Evolutionary conservation across 2,329 filamentous ascomycete genomes (phyloP).

Genomic region (Diaporthe caulivora): DNA sequence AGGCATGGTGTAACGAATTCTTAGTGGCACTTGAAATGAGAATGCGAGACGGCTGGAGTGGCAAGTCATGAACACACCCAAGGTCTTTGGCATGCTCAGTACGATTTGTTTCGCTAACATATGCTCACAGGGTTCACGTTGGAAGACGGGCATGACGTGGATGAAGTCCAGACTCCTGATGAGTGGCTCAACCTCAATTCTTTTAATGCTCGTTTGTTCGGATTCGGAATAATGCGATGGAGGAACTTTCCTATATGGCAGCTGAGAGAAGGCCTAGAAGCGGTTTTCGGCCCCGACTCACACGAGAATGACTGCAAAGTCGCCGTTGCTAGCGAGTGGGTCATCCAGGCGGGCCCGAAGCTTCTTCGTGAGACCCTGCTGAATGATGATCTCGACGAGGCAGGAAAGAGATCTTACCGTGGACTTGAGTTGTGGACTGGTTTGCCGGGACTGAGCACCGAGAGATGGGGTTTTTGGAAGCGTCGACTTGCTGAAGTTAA

Average conservation of each 20-base stretch:
- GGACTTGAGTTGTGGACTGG: neutral
- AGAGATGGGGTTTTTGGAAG: conserved; percentile 18
- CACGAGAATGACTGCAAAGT: conserved; percentile 11
- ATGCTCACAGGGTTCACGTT: neutral
- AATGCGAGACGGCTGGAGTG: neutral
- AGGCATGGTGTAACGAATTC: neutral
- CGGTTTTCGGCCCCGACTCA: neutral
- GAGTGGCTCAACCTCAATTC: conserved; percentile 15
- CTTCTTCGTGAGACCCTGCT: neutral
- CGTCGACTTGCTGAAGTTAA: neutral
- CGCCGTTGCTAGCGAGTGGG: neutral
- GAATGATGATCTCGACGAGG: neutral
- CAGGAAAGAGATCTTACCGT: neutral
- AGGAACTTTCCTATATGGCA: neutral
- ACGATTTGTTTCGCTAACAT: neutral
- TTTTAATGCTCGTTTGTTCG: neutral
- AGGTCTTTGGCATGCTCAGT: neutral
- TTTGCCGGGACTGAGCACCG: neutral
- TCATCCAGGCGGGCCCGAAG: neutral
- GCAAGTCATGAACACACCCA: neutral
- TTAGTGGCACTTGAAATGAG: neutral
- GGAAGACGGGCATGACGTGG: neutral
- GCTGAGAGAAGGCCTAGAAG: conserved; percentile 4
- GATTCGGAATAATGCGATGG: neutral
- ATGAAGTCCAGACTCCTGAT: neutral